phyloP scores from a whole-genome alignment of 192 early-diverging fungal species.

The Podila clonocystis region DNA sequence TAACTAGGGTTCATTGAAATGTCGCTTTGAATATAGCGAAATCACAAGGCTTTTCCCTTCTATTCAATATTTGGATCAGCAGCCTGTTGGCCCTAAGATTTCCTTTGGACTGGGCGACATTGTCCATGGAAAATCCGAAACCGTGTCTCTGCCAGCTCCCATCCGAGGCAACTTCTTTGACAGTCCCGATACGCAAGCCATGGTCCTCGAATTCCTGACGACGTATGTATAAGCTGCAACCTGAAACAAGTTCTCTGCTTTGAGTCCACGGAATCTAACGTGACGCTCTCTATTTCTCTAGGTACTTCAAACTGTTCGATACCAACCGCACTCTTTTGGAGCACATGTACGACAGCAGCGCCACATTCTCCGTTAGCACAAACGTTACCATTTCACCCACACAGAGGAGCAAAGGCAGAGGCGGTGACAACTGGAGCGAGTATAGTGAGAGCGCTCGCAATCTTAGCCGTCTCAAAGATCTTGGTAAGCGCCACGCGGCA shows the following conservation, averaged over 20 bases:
- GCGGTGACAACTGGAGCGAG: constrained; percentile 9
- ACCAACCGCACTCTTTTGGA: constrained; percentile 45
- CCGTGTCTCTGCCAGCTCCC: constrained; percentile 19
- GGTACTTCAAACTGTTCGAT: constrained; percentile 55
- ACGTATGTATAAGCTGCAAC: constrained; percentile 16
- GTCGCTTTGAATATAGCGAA: constrained; percentile 8
- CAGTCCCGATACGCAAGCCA: constrained; percentile 36
- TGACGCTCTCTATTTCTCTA: constrained; percentile 5
- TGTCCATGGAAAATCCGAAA: not conserved
- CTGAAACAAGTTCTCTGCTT: not conserved
- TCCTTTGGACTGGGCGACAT: constrained; percentile 37
- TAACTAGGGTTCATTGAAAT: not conserved
- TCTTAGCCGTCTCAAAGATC: constrained; percentile 23
- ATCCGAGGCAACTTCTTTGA: constrained; percentile 55
- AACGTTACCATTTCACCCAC: constrained; percentile 5
- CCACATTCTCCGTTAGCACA: constrained; percentile 50
- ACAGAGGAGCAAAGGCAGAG: constrained; percentile 5
- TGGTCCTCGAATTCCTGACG: constrained; percentile 51
- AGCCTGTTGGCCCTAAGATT: constrained; percentile 39
- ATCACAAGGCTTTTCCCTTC: constrained; percentile 52
- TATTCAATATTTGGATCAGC: constrained; percentile 45
- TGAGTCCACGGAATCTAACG: no score
- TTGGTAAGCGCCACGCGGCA: constrained; percentile 9
- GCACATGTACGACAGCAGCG: constrained; percentile 49
- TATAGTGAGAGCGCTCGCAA: constrained; percentile 32